Evolutionary conservation across 2,329 filamentous ascomycete species (phyloP).

Genomic region (Fusarium sp.): DNA sequence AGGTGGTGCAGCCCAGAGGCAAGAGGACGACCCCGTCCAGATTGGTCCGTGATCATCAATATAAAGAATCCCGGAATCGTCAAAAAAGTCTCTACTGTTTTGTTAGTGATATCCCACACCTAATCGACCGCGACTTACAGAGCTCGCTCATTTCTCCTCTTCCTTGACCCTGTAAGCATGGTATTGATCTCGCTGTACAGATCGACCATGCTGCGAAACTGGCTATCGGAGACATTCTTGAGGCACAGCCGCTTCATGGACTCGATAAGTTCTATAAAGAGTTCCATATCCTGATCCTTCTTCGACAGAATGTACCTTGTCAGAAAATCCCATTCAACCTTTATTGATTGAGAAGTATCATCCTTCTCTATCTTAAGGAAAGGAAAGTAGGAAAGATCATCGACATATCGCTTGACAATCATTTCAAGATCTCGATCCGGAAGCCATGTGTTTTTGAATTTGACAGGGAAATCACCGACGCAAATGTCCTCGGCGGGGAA

Average conservation of each 20-base stretch:
- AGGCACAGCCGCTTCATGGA: not conserved
- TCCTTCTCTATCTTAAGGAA: constrained; percentile 27
- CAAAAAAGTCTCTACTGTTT: constrained; percentile 13
- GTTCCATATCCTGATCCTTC: not conserved
- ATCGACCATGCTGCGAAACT: not conserved
- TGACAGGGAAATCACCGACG: not conserved
- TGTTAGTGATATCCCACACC: not conserved
- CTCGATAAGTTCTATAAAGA: constrained; percentile 16
- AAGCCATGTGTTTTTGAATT: constrained; percentile 19
- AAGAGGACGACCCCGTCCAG: constrained; percentile 12
- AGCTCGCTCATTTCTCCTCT: not conserved
- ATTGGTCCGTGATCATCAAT: not conserved
- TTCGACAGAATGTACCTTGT: constrained; percentile 7
- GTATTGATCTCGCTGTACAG: constrained; percentile 17
- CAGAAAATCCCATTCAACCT: constrained; percentile 22
- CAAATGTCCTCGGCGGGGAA: constrained; percentile 22
- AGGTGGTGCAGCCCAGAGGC: constrained; percentile 25
- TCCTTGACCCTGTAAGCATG: not conserved
- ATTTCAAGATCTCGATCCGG: not conserved
- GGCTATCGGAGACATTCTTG: not conserved
- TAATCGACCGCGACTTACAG: not conserved
- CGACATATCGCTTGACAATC: constrained; percentile 1
- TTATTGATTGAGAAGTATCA: not conserved
- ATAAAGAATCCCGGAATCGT: constrained; percentile 6
- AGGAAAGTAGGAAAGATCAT: constrained; percentile 18